Base-by-base conservation (phyloP, 2,329 filamentous ascomycete species). In the Dactylonectria macrodidyma region DNA sequence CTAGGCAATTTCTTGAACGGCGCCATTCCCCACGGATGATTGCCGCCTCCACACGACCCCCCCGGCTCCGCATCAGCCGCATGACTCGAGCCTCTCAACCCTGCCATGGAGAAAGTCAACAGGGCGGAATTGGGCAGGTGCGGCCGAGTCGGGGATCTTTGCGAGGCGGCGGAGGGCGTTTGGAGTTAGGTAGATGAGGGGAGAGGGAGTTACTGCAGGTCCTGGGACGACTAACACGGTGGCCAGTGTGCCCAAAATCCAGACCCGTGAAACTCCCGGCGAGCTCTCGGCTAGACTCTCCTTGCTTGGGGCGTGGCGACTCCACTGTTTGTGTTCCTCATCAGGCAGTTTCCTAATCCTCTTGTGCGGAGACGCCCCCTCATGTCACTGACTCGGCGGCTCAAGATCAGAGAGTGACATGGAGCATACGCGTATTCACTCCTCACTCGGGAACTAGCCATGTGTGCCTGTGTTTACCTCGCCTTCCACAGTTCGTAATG, bases 91-190 rank as follows among this genome's bases (percentile, higher is more conserved):
- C 24, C 58, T 60, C 58, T n/a, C 24, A 24, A 38, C 24, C 36
- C 50, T 52, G n/a, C 14, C 46, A 4, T 14, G 33, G n/a, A 10
- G 19, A 34, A 16, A 59, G 26, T 59, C 56, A 30, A n/a, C 41
- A 22, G n/a, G 57, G 11, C 33, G 41, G 41, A 48, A 56, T 65
- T 60, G 56, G 62, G 62, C 55, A 65, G 48, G 48, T 50, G 38
- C 22, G 33, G n/a, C 56, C 62, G 56, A 3, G 16, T 56, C 62
- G 62, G 62, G 47, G 41, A 60, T 26, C 33, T 56, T 30, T 59
- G 62, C 62, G 62, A 65, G 38, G n/a, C 30, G 12, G 56, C 44
- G 44, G n/a, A 52, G n/a, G 14, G 24, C 30, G 62, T 46, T 52
- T 48, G 52, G 59, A n/a, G 36, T 24, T 47, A 48, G 22, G 46